Evolutionary conservation across 768 basidiomycete species (phyloP).

Genomic region (Phanerodontia chrysosporium): DNA sequence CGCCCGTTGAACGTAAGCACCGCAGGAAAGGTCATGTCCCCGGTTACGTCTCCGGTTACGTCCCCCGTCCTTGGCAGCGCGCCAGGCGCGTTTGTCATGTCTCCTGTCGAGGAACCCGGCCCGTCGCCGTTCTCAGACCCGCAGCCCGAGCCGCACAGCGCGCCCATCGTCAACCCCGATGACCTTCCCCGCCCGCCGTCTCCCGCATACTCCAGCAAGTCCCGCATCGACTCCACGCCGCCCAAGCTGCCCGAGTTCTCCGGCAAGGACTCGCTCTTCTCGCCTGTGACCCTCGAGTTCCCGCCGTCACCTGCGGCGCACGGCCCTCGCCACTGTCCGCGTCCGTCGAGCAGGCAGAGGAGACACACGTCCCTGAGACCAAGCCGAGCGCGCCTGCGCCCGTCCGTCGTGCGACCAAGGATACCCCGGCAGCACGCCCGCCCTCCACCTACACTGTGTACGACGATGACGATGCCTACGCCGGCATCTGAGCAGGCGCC

Average conservation of each 20-base stretch:
- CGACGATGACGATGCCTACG: slow-evolving; percentile 65
- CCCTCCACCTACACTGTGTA: slow-evolving; percentile 50
- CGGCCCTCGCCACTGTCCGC: slow-evolving; percentile 22
- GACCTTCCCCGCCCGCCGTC: slow-evolving; percentile 25
- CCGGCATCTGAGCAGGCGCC: slow-evolving; percentile 46
- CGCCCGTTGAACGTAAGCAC: slow-evolving; percentile 8
- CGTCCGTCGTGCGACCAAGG: slow-evolving; percentile 1
- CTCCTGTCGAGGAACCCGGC: neutral
- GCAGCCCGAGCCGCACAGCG: slow-evolving; percentile 15
- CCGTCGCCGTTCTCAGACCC: slow-evolving; percentile 29
- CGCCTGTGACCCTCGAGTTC: slow-evolving; percentile 29
- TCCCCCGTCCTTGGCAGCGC: neutral
- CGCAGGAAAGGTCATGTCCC: neutral
- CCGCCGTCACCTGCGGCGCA: slow-evolving; percentile 15
- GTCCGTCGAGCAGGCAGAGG: slow-evolving; percentile 15
- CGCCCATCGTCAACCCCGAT: slow-evolving; percentile 6
- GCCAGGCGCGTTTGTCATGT: neutral
- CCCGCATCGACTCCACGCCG: slow-evolving; percentile 46
- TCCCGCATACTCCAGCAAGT: slow-evolving; percentile 28
- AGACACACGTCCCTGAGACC: slow-evolving; percentile 13
- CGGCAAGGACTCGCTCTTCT: slow-evolving; percentile 40
- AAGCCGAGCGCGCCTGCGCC: slow-evolving; percentile 10
- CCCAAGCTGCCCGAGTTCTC: slow-evolving; percentile 52
- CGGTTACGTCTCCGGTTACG: neutral
- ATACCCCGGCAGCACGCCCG: slow-evolving; percentile 32